Percentiles rank a stretch among this genome's conserved stretches.
These are phyloP conservation scores for Neofusicoccum cordaticola DNA, from an alignment of 2,329 filamentous ascomycete genomes.

Conservation along the genomic window DNA sequence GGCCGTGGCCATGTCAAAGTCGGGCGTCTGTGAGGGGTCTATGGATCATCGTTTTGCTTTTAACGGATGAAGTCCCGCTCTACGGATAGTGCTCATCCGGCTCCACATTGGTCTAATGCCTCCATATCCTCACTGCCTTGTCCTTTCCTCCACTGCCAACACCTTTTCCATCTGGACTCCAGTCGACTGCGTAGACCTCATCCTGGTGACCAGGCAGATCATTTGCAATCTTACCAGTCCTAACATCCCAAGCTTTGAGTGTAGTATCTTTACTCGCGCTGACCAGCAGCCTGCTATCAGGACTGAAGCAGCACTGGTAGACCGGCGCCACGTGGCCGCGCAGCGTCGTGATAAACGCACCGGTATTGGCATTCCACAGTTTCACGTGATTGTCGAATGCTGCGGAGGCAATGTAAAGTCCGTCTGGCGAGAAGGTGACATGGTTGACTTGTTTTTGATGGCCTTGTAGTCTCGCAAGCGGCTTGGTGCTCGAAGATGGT, in stretches of 20 bases:
- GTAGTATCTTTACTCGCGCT: constrained; percentile 90
- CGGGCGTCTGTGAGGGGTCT: too few species aligned
- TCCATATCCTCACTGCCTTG: constrained; percentile 68
- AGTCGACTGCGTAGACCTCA: constrained; percentile 92
- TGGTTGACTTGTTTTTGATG: constrained; percentile 98
- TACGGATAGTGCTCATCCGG: not conserved
- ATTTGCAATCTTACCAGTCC: constrained; percentile 73
- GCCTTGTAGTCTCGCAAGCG: constrained; percentile 81
- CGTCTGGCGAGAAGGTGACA: constrained; percentile 90
- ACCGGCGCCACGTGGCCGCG: constrained; percentile 88
- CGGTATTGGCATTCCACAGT: constrained; percentile 77
- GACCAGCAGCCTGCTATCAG: constrained; percentile 85
- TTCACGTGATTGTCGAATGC: constrained; percentile 95
- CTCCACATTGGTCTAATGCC: constrained; percentile 45
- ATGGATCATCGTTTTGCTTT: too few species aligned
- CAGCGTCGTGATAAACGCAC: constrained; percentile 78
- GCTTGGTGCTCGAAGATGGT: constrained; percentile 69
- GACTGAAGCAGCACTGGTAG: constrained; percentile 88
- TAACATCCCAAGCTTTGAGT: constrained; percentile 90
- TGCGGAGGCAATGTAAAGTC: constrained; percentile 78
- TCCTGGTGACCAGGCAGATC: constrained; percentile 90
- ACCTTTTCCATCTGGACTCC: constrained; percentile 84
- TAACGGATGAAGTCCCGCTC: too few species aligned
- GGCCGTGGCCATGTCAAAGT: too few species aligned
- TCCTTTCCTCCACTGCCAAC: constrained; percentile 93